Conservation (phyloP, 176 grass and related monocot genomes). For the Alopecurus myosuroides region DNA sequence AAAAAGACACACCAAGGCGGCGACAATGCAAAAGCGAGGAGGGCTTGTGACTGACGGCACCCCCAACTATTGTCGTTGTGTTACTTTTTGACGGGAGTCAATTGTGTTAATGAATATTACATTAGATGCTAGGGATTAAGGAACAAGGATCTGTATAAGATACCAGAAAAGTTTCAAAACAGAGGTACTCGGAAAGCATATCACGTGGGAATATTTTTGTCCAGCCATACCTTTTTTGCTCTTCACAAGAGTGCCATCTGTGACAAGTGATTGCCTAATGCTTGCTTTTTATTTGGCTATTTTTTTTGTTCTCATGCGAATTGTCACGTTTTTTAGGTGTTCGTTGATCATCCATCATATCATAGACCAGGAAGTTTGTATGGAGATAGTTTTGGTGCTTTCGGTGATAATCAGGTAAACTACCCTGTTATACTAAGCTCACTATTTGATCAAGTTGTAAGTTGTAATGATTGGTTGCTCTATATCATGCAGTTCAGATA, state of each 20-base stretch:
- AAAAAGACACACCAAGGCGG: not conserved
- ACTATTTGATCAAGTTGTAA: not conserved
- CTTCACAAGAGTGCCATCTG: not conserved
- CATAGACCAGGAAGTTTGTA: slow-evolving; percentile 91
- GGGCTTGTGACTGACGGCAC: not conserved
- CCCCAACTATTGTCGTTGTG: not conserved
- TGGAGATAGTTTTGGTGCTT: slow-evolving; percentile 83
- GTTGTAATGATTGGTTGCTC: not conserved
- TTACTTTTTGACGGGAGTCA: too few species aligned
- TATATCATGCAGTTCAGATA: slow-evolving; percentile 91
- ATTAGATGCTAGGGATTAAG: not conserved
- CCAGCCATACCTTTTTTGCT: not conserved
- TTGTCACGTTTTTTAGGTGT: slow-evolving; percentile 53
- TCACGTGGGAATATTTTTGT: not conserved
- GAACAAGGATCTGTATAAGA: not conserved
- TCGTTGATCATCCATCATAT: slow-evolving; percentile 84
- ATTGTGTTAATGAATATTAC: not conserved
- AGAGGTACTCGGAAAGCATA: not conserved
- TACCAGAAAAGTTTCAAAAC: not conserved
- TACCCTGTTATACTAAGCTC: not conserved
- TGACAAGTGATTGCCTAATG: not conserved
- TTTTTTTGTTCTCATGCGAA: not conserved
- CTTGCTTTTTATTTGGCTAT: not conserved
- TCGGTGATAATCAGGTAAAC: slow-evolving; percentile 90
- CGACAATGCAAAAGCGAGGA: not conserved